Base-by-base conservation (phyloP, 192 early-diverging fungal genomes). In the Polychytrium aggregatum region DNA sequence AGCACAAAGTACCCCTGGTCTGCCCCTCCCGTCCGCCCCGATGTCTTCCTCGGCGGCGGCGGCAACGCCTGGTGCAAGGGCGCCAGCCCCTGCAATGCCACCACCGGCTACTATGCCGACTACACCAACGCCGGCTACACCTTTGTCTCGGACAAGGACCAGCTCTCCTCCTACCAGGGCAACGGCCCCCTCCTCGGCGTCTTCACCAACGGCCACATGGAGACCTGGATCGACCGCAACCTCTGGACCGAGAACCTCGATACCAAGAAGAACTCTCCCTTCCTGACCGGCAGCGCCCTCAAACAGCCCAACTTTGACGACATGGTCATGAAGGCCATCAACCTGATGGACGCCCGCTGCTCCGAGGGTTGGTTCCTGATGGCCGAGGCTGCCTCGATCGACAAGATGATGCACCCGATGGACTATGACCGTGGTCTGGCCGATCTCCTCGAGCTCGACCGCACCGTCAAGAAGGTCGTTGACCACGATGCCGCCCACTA, bases 21-120 rank as follows among this genome's bases (percentile, higher is more conserved):
- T 17, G 39, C 57, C 22, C 65, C 66, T 39, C 60, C 73, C 44
- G 68, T 71, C 50, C 53, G 61, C 34, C 65, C 79, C 36, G 80
- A 82, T 61, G 80, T 82, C 47, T 54, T 70, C 58, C 59, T 82
- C 39, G 73, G 73, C 30, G 80, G 80, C 49, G 80, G 80, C 60
- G 79, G 74, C 46, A 70, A 66, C 39, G 74, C 52, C 50, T 81
- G 79, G 65, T 64, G 36, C 54, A 42, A 38, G 28, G 36, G 27
- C 37, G 28, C 14, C 25, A 42, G 43, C 48, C 55, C 59, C 44
- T 65, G 55, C 44, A 45, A 63, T 24, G 68, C 74, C 41, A 63
- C 60, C 16, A 52, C 52, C n/a, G 68, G 77, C 52, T 70, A 71
- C 42, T 80, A 81, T 37, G 53, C 56, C 18, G 44, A 47, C 18